Conservation (phyloP, 1,284 basidiomycete genomes). For the Fomitopsis betulina region DNA sequence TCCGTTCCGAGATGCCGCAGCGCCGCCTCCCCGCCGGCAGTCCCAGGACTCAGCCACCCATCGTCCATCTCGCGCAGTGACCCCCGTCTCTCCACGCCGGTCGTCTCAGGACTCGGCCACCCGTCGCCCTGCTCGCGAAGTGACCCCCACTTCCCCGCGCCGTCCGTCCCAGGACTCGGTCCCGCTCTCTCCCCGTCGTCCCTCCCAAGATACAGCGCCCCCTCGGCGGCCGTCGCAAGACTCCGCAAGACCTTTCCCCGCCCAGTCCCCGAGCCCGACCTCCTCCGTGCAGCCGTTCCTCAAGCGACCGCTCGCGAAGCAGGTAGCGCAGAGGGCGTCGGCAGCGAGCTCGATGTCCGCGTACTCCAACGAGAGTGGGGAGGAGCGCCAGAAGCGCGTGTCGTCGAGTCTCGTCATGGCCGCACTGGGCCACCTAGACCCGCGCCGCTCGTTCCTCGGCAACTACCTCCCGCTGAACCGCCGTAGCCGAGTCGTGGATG, state of each 20-base stretch:
- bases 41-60: not conserved
- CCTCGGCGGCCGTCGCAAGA: not conserved
- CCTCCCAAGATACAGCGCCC: not conserved
- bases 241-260: not conserved
- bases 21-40: not conserved
- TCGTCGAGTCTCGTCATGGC: conserved; percentile 24
- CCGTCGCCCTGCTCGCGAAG: no score
- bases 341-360: conserved; percentile 27
- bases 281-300: conserved; percentile 12
- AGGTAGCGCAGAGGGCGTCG: conserved; percentile 21
- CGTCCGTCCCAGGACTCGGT: not conserved
- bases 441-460: conserved; percentile 20
- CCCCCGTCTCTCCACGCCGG: not conserved
- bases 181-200: not conserved
- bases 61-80: no score
- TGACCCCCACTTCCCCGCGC: not conserved
- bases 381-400: conserved; percentile 22
- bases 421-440: conserved; percentile 18
- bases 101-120: not conserved
- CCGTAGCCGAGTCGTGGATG: conserved; percentile 14
- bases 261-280: conserved; percentile 7
- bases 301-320: conserved; percentile 12
- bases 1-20: not conserved
- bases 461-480: conserved; percentile 20
- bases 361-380: conserved; percentile 31